Evolutionary conservation across 805 yeast genomes (phyloP).

Genomic region (Starmerella vitae): DNA sequence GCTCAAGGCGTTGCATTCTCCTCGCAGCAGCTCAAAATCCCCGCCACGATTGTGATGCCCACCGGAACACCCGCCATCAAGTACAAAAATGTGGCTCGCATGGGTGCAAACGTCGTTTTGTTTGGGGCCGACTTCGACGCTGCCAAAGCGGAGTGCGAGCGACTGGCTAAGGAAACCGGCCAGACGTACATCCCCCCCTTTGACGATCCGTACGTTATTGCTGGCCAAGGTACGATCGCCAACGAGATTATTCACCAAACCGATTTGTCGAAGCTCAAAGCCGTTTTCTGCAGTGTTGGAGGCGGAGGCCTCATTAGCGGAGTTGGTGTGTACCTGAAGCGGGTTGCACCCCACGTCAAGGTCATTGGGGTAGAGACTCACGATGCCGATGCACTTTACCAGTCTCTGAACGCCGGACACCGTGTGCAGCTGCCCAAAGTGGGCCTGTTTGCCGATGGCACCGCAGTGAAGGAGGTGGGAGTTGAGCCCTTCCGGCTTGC

Average conservation of each 20-base stretch:
- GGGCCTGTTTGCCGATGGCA: slow-evolving; percentile 97
- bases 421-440: slow-evolving; percentile 52
- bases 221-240: slow-evolving; percentile 98
- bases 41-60: slow-evolving; percentile 98
- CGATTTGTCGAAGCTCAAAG: slow-evolving; percentile 58
- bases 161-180: slow-evolving; percentile 55
- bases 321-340: slow-evolving; percentile 73
- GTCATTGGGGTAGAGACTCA: slow-evolving; percentile 90
- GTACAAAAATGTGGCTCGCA: slow-evolving; percentile 74
- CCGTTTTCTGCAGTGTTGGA: slow-evolving; percentile 87
- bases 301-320: slow-evolving; percentile 97
- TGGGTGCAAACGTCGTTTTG: slow-evolving; percentile 88
- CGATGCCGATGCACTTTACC: slow-evolving; percentile 88
- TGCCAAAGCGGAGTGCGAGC: slow-evolving; percentile 81
- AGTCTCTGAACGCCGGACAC: slow-evolving; percentile 45
- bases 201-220: slow-evolving; percentile 94
- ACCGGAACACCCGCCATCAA: slow-evolving; percentile 92
- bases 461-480: slow-evolving; percentile 85
- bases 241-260: slow-evolving; percentile 84
- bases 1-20: slow-evolving; percentile 98
- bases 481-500: slow-evolving; percentile 81
- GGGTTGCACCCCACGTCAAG: slow-evolving; percentile 95
- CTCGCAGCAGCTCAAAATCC: slow-evolving; percentile 70
- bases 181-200: slow-evolving; percentile 93
- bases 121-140: slow-evolving; percentile 89